A percentile compares a stretch with the other conserved stretches of the same genome.
phyloP scores from a whole-genome alignment of 108 stramenopile genomes.

The Epipyxis sp. region DNA sequence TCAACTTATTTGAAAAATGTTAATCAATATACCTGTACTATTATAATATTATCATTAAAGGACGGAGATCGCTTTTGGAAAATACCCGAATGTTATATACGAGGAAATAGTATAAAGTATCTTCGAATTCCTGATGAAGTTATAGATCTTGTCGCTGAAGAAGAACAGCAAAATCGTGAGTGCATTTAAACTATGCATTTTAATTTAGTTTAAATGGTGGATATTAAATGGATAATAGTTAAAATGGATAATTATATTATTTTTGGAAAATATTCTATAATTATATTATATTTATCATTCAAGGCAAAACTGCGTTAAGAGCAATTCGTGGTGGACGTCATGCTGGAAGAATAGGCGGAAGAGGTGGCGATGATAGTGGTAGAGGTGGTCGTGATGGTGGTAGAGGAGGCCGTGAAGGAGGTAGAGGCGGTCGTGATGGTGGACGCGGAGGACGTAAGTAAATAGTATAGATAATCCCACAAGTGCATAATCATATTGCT shows the following conservation, averaged over 20 bases:
- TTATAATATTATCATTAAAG: constrained; percentile 27
- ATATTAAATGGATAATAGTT: constrained; percentile 42
- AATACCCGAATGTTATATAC: constrained; percentile 86
- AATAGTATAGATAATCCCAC: no score
- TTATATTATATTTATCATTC: not conserved
- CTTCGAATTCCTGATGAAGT: constrained; percentile 84
- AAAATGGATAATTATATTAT: constrained; percentile 45
- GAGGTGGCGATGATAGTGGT: constrained; percentile 32
- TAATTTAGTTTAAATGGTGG: constrained; percentile 4
- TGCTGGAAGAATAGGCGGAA: constrained; percentile 51
- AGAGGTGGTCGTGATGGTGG: constrained; percentile 31
- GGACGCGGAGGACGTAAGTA: not conserved
- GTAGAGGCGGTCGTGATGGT: constrained; percentile 36
- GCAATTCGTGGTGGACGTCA: constrained; percentile 44
- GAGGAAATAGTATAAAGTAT: constrained; percentile 94
- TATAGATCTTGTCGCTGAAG: constrained; percentile 75
- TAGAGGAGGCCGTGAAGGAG: constrained; percentile 36
- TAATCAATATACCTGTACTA: not conserved
- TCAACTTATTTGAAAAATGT: no score
- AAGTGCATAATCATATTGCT: no score
- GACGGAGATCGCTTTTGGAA: constrained; percentile 93
- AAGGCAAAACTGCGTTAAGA: not conserved
- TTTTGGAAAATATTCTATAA: not conserved
- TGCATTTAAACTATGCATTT: not conserved
- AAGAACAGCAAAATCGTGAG: constrained; percentile 61